Percentiles rank a stretch among this genome's conserved stretches.
phyloP scores from a whole-genome alignment of 176 grass and related monocot genomes.

The Triticum monococcum region DNA sequence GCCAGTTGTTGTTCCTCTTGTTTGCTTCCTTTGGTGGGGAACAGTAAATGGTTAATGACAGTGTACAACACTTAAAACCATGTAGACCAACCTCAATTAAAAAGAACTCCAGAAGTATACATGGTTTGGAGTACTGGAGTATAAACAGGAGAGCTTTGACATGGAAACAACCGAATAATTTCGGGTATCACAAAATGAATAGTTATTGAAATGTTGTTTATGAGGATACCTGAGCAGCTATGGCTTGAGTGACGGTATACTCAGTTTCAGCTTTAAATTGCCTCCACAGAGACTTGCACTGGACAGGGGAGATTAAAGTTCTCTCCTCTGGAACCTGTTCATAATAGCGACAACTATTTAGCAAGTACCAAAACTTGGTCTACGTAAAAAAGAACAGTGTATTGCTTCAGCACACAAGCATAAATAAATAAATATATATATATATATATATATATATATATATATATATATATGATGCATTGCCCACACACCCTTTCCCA shows the following conservation, averaged over 20 bases:
- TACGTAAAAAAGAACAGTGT: conserved; percentile 4
- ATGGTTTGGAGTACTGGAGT: no score
- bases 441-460: conserved; percentile 13
- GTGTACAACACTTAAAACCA: not conserved
- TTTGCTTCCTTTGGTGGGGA: conserved; percentile 76
- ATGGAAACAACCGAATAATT: not conserved
- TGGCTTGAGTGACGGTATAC: conserved; percentile 89
- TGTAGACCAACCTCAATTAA: not conserved
- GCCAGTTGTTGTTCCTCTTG: conserved; percentile 94
- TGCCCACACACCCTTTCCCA: conserved; percentile 80
- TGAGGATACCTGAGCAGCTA: conserved; percentile 75
- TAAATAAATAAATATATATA: conserved; percentile 28
- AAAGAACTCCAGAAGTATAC: not conserved
- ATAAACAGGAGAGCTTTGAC: conserved; percentile 1
- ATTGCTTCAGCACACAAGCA: conserved; percentile 16
- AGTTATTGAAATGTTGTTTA: conserved; percentile 6
- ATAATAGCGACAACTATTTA: conserved; percentile 25
- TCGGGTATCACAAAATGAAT: not conserved
- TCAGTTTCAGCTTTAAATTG: conserved; percentile 95
- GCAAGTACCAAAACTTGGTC: conserved; percentile 21
- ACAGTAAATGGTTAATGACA: conserved; percentile 10
- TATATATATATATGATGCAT: not conserved
- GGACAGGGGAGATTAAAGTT: conserved; percentile 87
- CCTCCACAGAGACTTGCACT: conserved; percentile 90
- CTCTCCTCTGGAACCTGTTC: conserved; percentile 62